Evolutionary conservation across 108 stramenopile genomes (phyloP), one percentile per base, ranked within the genome.

Genomic region (Pseudonitzschia multistriata): DNA sequence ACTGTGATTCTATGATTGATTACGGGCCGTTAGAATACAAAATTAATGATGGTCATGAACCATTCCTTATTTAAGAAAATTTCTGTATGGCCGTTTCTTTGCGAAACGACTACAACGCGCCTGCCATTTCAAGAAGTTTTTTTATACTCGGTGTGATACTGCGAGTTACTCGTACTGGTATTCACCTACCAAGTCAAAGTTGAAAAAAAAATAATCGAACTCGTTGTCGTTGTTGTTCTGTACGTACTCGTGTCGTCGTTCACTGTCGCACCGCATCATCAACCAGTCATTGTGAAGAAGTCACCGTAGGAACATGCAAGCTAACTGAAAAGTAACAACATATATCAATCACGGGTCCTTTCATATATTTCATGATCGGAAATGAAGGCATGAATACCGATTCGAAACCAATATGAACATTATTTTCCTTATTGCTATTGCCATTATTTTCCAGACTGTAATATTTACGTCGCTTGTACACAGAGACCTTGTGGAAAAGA

Each of bases 381-480:
- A 3, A 45, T 13, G 17, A 45, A 3, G 42, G 42, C 11, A 4
- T 2, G 42, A 17, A 39, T 39, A 39, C 42, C 11, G 17, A 4
- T 45, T 17, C 42, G 8, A 45, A 45, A n/a, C n/a, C n/a, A n/a
- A n/a, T n/a, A 45, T 45, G 42, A 55, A 55, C 3, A 25, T 27
- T 30, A 3, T 55, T 0, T 30, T 25, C 27, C 24, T 55, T 27
- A 4, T 55, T 55, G 29, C 13, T n/a, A 30, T 55, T 25, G 54
- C 29, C 29, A 55, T 55, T 25, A 55, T 55, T 55, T 55, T 55
- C 54, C 54, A 55, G 0, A 36, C 39, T 19, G 19, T 62, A 11
- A 40, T 35, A 17, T 62, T 62, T 40, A 17, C 36, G 11, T 35
- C 39, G 19, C 36, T 0, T 5, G 54, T 55, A 3, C 54, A 55